Percentiles rank a stretch among this genome's conserved stretches.
phyloP scores from a whole-genome alignment of 2,329 filamentous ascomycete species.

The Atkinsonella hypoxylon region DNA sequence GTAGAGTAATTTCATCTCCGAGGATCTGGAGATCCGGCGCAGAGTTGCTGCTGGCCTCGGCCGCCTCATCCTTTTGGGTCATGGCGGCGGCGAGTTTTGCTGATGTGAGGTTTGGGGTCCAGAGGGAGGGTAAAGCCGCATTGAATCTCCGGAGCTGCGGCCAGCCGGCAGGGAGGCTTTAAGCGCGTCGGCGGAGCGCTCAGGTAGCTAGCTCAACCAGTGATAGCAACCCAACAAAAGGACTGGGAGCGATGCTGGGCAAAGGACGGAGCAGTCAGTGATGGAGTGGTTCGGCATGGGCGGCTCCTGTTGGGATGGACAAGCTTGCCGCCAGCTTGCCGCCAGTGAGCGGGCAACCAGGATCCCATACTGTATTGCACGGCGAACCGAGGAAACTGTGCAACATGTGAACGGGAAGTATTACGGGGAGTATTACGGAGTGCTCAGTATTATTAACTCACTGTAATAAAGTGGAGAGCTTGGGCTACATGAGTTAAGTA shows the following conservation, averaged over 20 bases:
- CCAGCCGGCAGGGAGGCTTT: neutral
- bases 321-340: neutral
- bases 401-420: no score
- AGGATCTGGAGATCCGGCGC: slow-evolving; percentile 70
- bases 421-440: neutral
- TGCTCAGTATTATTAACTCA: no score
- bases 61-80: slow-evolving; percentile 18
- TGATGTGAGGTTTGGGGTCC: neutral
- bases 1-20: slow-evolving; percentile 61
- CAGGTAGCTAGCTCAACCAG: neutral
- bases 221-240: neutral
- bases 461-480: neutral
- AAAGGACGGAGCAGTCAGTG: neutral
- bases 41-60: slow-evolving; percentile 26
- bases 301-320: neutral
- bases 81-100: slow-evolving; percentile 12
- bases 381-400: slow-evolving; percentile 5
- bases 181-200: neutral
- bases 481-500: neutral
- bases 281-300: neutral
- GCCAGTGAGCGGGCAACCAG: neutral
- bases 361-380: slow-evolving; percentile 1
- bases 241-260: neutral
- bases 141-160: neutral
- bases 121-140: neutral